These are phyloP conservation scores for Cymbidium sinense DNA, from an alignment of 106 monocot species.

Conservation along the genomic window DNA sequence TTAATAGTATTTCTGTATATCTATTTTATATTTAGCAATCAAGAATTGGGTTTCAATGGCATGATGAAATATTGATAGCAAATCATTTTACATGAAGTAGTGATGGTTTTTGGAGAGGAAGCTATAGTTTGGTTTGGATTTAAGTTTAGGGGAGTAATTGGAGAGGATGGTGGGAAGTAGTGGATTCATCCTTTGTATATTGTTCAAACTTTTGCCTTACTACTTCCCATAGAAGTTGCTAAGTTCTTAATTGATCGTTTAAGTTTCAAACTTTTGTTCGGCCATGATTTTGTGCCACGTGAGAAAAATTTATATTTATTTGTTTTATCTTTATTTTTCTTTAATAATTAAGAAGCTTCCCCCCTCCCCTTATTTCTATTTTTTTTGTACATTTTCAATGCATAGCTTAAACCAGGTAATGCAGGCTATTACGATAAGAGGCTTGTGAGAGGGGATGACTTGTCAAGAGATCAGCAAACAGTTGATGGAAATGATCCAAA, in stretches of 20 bases:
- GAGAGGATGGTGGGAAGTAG: neutral
- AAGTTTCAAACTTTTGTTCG: too few relatives aligned
- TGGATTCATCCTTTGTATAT: neutral
- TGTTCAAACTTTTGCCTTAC: neutral
- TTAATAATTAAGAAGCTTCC: too few relatives aligned
- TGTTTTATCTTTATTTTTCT: too few relatives aligned
- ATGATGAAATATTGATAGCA: neutral
- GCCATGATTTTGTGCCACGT: too few relatives aligned
- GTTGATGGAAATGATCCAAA: too few relatives aligned
- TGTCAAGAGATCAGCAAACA: too few relatives aligned
- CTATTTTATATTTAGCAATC: neutral
- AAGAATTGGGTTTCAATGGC: neutral
- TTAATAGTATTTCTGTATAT: neutral
- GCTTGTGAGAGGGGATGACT: too few relatives aligned
- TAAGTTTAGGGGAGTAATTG: neutral
- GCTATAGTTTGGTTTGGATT: neutral
- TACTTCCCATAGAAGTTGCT: neutral
- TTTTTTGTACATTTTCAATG: too few relatives aligned
- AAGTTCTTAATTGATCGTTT: neutral
- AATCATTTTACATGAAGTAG: neutral
- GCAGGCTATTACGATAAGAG: too few relatives aligned
- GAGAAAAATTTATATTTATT: too few relatives aligned
- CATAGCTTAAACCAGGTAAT: too few relatives aligned
- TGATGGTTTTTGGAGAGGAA: neutral
- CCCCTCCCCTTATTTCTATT: too few relatives aligned